These are phyloP conservation scores for Fusarium paranaense DNA, from an alignment of 2,329 filamentous ascomycete genomes.

Conservation along the genomic window DNA sequence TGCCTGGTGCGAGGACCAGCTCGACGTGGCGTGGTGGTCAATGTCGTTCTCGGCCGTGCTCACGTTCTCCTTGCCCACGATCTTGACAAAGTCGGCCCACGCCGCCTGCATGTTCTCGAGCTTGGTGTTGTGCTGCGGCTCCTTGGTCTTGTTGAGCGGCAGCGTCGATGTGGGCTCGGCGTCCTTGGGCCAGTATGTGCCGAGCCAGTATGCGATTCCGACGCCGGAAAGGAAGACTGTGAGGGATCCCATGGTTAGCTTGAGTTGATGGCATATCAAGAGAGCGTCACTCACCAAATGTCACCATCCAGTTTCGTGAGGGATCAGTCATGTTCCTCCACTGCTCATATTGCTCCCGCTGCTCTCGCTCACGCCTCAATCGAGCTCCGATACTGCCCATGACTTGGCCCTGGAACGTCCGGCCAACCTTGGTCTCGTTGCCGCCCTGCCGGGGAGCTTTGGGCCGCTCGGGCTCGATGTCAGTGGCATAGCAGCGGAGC, in stretches of 20 bases:
- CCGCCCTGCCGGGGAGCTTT: constrained; percentile 45
- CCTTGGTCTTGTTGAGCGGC: constrained; percentile 62
- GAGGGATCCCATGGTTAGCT: constrained; percentile 8
- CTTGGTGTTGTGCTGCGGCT: constrained; percentile 68
- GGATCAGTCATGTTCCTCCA: constrained; percentile 56
- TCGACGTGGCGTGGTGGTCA: constrained; percentile 67
- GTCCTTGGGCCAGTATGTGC: constrained; percentile 65
- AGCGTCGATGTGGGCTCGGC: constrained; percentile 68
- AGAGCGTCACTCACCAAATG: constrained; percentile 60
- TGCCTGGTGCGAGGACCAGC: constrained; percentile 71
- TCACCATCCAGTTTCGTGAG: constrained; percentile 62
- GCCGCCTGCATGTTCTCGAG: constrained; percentile 75
- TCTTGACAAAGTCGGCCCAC: constrained; percentile 75
- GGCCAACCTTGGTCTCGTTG: constrained; percentile 53
- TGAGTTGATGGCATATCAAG: neutral
- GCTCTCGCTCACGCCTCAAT: constrained; percentile 65
- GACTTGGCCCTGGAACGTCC: constrained; percentile 69
- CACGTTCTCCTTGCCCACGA: constrained; percentile 74
- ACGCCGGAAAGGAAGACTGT: constrained; percentile 65
- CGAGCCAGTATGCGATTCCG: constrained; percentile 68
- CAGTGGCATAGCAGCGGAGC: constrained; percentile 50
- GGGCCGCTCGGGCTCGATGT: constrained; percentile 51
- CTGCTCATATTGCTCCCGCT: constrained; percentile 62
- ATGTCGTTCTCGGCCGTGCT: constrained; percentile 69
- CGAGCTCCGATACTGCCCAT: constrained; percentile 68